Evolutionary conservation across 441 rosid genomes (phyloP).

Genomic region (Metrosideros polymorpha): DNA sequence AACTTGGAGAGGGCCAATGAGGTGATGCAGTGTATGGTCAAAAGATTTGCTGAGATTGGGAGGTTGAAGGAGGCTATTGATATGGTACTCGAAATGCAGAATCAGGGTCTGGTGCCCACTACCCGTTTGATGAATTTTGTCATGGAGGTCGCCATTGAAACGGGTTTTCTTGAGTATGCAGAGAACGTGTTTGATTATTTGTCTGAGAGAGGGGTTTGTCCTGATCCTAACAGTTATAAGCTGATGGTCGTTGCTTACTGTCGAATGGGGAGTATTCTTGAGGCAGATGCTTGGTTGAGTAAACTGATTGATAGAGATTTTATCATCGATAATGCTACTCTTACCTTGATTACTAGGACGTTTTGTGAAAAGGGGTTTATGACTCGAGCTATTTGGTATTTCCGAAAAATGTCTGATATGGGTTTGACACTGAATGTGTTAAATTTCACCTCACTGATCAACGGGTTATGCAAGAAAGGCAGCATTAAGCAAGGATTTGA

Average conservation of each 20-base stretch:
- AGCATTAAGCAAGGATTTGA: slow-evolving; percentile 83
- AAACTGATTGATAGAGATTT: slow-evolving; percentile 57
- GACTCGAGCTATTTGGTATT: slow-evolving; percentile 54
- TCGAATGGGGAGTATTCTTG: slow-evolving; percentile 43
- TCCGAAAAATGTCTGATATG: slow-evolving; percentile 47
- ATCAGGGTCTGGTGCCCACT: slow-evolving; percentile 48
- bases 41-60: slow-evolving; percentile 67
- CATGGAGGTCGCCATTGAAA: slow-evolving; percentile 24
- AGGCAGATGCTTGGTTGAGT: slow-evolving; percentile 62
- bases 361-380: slow-evolving; percentile 55
- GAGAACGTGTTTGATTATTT: slow-evolving; percentile 69
- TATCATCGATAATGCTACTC: slow-evolving; percentile 57
- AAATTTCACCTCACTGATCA: slow-evolving; percentile 68
- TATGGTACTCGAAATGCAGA: slow-evolving; percentile 71
- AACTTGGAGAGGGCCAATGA: slow-evolving; percentile 62
- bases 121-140: slow-evolving; percentile 38
- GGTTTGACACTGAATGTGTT: slow-evolving; percentile 74
- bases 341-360: slow-evolving; percentile 42
- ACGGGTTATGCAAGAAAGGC: slow-evolving; percentile 73
- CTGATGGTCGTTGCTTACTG: slow-evolving; percentile 55
- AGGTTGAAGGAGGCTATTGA: slow-evolving; percentile 51
- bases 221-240: slow-evolving; percentile 52
- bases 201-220: slow-evolving; percentile 53
- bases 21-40: slow-evolving; percentile 53
- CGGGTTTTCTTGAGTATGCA: slow-evolving; percentile 48